These are phyloP conservation scores for Xylariaceae sp. DNA, from an alignment of 2,329 filamentous ascomycete genomes.

Conservation along the genomic window DNA sequence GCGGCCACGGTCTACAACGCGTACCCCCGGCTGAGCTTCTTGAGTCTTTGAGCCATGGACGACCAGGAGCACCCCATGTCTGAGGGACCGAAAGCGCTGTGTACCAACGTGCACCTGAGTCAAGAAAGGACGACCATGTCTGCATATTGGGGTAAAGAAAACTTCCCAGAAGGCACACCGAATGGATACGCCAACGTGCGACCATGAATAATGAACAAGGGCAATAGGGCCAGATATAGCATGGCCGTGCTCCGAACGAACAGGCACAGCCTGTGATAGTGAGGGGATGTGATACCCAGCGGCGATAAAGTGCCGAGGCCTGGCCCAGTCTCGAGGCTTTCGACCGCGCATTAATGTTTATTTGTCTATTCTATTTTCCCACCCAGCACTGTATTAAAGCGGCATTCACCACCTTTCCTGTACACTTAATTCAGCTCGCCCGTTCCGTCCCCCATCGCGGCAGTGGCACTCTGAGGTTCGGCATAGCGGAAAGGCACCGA, in stretches of 20 bases:
- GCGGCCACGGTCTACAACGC: constrained; percentile 53
- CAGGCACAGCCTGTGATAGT: no score
- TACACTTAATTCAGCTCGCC: constrained; percentile 27
- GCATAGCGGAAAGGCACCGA: not conserved
- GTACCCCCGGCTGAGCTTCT: constrained; percentile 60
- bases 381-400: constrained; percentile 23
- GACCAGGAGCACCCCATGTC: constrained; percentile 48
- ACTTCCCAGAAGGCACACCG: no score
- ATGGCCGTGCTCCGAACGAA: no score
- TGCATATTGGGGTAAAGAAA: constrained; percentile 11
- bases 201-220: no score
- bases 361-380: constrained; percentile 27
- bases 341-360: constrained; percentile 33
- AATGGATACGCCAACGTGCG: no score
- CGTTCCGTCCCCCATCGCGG: constrained; percentile 26
- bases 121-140: not conserved
- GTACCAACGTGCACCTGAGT: not conserved
- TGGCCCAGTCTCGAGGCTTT: constrained; percentile 17
- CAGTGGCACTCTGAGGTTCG: constrained; percentile 13
- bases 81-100: constrained; percentile 29
- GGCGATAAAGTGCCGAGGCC: no score
- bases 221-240: no score
- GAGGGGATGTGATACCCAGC: no score
- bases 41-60: constrained; percentile 47
- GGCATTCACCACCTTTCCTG: constrained; percentile 23